phyloP scores from a whole-genome alignment of 495 filamentous ascomycete species.

The Penicillium salamii region DNA sequence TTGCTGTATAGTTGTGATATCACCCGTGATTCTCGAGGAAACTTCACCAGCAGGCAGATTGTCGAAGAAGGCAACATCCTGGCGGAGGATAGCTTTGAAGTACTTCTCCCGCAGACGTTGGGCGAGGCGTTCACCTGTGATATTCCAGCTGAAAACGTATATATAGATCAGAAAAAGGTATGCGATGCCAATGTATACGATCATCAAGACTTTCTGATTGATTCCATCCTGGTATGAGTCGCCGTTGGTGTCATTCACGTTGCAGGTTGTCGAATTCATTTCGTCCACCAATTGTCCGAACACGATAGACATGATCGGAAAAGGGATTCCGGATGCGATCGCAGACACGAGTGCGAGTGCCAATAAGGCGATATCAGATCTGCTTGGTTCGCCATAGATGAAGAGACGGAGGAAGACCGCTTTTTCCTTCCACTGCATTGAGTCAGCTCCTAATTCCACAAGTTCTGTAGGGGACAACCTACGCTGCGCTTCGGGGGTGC shows the following conservation, averaged over 20 bases:
- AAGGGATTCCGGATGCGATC: slow-evolving; percentile 60
- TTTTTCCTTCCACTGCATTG: not conserved
- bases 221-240: slow-evolving; percentile 40
- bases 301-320: slow-evolving; percentile 61
- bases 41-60: slow-evolving; percentile 52
- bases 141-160: slow-evolving; percentile 49
- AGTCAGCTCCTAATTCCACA: not conserved
- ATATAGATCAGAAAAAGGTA: slow-evolving; percentile 56
- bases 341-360: slow-evolving; percentile 48
- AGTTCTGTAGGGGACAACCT: not conserved
- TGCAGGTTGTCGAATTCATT: slow-evolving; percentile 55
- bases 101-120: slow-evolving; percentile 58
- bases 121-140: slow-evolving; percentile 56
- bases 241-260: slow-evolving; percentile 6
- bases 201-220: slow-evolving; percentile 54
- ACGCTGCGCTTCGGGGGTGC: slow-evolving; percentile 2
- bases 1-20: slow-evolving; percentile 55
- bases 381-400: slow-evolving; percentile 5
- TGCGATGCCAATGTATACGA: slow-evolving; percentile 61
- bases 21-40: slow-evolving; percentile 52
- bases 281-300: slow-evolving; percentile 65
- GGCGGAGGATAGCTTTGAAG: slow-evolving; percentile 51
- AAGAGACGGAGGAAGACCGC: slow-evolving; percentile 1
- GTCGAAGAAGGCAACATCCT: slow-evolving; percentile 61
- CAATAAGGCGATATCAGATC: slow-evolving; percentile 46